A percentile compares a stretch with the other conserved stretches of the same genome.
phyloP scores from a whole-genome alignment of 352 stramenopile genomes.

The Pythium sp. region DNA sequence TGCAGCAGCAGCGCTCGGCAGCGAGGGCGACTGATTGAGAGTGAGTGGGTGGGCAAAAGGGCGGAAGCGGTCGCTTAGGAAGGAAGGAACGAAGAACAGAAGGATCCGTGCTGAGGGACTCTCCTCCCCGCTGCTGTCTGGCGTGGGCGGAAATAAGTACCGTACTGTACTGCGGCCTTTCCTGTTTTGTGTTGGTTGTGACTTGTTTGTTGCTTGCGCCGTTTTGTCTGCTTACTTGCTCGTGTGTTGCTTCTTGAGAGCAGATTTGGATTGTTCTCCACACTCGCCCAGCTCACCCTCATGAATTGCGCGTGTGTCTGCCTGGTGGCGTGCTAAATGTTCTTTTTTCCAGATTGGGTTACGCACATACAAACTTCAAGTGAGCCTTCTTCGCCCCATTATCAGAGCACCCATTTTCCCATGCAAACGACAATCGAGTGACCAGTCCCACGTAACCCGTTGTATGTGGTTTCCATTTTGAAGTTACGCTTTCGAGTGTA shows the following conservation, averaged over 20 bases:
- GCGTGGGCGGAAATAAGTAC: background rate
- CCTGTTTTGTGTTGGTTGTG: background rate
- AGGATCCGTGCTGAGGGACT: background rate
- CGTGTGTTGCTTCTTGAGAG: too few species aligned
- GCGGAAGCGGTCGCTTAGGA: too few species aligned
- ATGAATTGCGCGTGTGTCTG: background rate
- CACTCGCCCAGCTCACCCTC: background rate
- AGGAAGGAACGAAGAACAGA: background rate
- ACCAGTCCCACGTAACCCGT: conserved; percentile 10
- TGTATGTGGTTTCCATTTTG: conserved; percentile 1
- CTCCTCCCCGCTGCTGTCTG: background rate
- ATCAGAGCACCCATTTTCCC: conserved; percentile 4
- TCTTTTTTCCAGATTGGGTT: conserved; percentile 17
- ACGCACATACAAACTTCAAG: conserved; percentile 9
- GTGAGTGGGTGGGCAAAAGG: background rate
- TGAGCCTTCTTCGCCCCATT: background rate
- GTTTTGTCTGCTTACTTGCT: background rate
- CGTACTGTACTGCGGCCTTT: background rate
- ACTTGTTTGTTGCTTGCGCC: background rate
- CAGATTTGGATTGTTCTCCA: background rate
- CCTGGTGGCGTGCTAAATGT: conserved; percentile 7
- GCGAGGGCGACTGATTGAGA: background rate
- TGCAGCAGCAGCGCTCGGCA: background rate
- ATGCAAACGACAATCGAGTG: conserved; percentile 3
- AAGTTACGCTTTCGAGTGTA: conserved; percentile 3